Conservation (phyloP, 2,329 filamentous ascomycete genomes). For the Penicillium brasilianum region DNA sequence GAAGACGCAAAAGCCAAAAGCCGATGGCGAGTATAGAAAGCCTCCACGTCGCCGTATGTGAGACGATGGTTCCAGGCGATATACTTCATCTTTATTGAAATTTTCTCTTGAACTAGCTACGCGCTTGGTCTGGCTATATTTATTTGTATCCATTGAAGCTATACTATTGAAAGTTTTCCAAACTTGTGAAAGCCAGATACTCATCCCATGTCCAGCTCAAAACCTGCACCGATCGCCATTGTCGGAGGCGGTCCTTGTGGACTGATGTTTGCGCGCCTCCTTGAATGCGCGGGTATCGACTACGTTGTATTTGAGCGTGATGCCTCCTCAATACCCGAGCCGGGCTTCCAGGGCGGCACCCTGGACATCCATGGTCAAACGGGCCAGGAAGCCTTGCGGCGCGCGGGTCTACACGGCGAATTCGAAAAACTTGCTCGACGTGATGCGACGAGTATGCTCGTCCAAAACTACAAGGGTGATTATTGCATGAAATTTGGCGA, state of each 20-base stretch:
- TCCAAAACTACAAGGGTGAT: slow-evolving; percentile 14
- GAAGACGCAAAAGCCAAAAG: background rate
- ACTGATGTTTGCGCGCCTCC: slow-evolving; percentile 26
- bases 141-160: too few species aligned
- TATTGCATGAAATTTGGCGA: slow-evolving; percentile 21
- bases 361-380: slow-evolving; percentile 27
- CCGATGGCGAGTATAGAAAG: background rate
- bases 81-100: background rate
- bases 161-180: too few species aligned
- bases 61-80: background rate
- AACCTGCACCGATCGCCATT: slow-evolving; percentile 24
- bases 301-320: slow-evolving; percentile 29
- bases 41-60: background rate
- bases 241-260: slow-evolving; percentile 27
- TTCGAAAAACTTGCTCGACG: slow-evolving; percentile 27
- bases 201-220: slow-evolving; percentile 1
- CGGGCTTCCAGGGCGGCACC: slow-evolving; percentile 27
- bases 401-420: slow-evolving; percentile 25
- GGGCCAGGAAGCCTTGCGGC: slow-evolving; percentile 29
- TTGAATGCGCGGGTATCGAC: slow-evolving; percentile 23
- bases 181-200: background rate
- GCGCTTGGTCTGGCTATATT: background rate
- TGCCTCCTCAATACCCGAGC: slow-evolving; percentile 9
- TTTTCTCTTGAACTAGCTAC: background rate
- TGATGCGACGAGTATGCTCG: slow-evolving; percentile 19